Evolutionary conservation across 1,284 basidiomycete species (phyloP).

Genomic region (Pholiota adiposa): DNA sequence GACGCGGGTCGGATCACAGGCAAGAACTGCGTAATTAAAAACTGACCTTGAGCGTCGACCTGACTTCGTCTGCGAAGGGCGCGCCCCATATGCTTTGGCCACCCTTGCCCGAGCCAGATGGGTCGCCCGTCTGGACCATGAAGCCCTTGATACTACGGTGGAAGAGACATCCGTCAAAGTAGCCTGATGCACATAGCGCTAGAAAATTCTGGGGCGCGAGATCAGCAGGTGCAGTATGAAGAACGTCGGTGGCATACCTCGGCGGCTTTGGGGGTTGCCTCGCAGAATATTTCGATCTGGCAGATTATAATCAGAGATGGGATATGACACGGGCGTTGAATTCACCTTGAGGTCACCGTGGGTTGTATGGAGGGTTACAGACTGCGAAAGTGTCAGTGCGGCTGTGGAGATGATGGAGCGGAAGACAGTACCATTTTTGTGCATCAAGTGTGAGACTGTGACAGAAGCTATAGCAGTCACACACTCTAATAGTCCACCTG

Average conservation of each 20-base stretch:
- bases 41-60: constrained; percentile 87
- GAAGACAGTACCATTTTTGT: constrained; percentile 36
- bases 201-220: constrained; percentile 81
- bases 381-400: constrained; percentile 52
- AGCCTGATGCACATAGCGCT: constrained; percentile 88
- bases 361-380: constrained; percentile 93
- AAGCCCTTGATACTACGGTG: constrained; percentile 96
- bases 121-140: constrained; percentile 94
- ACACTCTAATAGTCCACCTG: constrained; percentile 8
- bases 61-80: constrained; percentile 88
- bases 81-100: constrained; percentile 88
- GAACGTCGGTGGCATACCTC: constrained; percentile 60
- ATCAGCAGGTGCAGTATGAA: constrained; percentile 17
- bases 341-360: constrained; percentile 93
- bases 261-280: constrained; percentile 91
- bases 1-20: constrained; percentile 23
- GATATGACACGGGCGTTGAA: neutral
- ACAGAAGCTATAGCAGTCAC: constrained; percentile 25
- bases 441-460: constrained; percentile 22
- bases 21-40: constrained; percentile 9
- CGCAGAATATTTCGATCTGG: constrained; percentile 96
- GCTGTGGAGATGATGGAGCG: constrained; percentile 27
- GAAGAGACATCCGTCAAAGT: constrained; percentile 88
- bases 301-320: constrained; percentile 10
- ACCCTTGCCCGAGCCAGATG: constrained; percentile 79